phyloP scores from a whole-genome alignment of 164 flowering plant genomes.

The Vitis amurensis region DNA sequence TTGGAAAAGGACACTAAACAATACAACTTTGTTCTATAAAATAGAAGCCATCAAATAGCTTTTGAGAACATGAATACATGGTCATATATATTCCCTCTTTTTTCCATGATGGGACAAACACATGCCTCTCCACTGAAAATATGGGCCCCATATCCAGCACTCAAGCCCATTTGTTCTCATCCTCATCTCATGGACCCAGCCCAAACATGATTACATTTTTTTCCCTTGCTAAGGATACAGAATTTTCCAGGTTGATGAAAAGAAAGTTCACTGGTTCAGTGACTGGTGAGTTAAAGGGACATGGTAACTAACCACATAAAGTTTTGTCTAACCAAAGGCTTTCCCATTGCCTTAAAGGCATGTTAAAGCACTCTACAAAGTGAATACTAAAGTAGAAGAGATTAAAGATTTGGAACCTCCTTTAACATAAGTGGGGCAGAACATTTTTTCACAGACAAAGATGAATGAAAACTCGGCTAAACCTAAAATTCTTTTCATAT shows the following conservation, averaged over 20 bases:
- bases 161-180: slow-evolving; percentile 16
- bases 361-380: too few species aligned
- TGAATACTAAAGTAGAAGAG: too few species aligned
- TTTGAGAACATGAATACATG: slow-evolving; percentile 9
- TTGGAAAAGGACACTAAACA: not conserved
- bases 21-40: slow-evolving; percentile 1
- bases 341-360: too few species aligned
- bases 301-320: not conserved
- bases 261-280: not conserved
- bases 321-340: not conserved
- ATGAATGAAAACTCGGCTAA: too few species aligned
- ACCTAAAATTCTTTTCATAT: too few species aligned
- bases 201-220: not conserved
- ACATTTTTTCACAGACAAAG: too few species aligned
- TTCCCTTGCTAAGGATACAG: not conserved
- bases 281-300: not conserved
- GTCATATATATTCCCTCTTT: slow-evolving; percentile 20
- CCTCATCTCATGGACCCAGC: not conserved
- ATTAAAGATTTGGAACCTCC: too few species aligned
- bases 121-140: slow-evolving; percentile 24
- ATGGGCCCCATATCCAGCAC: slow-evolving; percentile 19
- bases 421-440: too few species aligned
- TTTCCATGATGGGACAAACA: slow-evolving; percentile 21
- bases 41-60: slow-evolving; percentile 4
- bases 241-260: not conserved